These are phyloP conservation scores for Niveomyces coronatus DNA, from an alignment of 2,329 filamentous ascomycete species.

Conservation along the genomic window DNA sequence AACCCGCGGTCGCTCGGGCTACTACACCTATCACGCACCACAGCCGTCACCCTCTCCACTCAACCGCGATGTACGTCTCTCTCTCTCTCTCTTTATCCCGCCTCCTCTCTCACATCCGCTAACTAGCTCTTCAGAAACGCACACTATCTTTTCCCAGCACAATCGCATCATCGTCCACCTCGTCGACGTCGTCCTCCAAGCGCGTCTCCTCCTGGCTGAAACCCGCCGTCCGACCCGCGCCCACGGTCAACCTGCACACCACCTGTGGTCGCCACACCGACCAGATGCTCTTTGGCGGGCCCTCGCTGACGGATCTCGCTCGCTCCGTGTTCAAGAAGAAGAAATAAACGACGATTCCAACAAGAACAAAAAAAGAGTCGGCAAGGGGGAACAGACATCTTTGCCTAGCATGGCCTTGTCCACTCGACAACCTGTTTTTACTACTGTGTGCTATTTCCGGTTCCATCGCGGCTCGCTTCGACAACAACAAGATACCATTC, in stretches of 20 bases:
- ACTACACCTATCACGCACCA: conserved; percentile 9
- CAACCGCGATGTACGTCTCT: conserved; percentile 3
- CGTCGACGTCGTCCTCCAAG: conserved; percentile 16
- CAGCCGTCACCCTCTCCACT: too few relatives aligned
- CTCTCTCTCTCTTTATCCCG: background rate
- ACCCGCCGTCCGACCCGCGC: conserved; percentile 22
- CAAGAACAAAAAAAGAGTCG: too few relatives aligned
- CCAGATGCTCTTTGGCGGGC: conserved; percentile 41
- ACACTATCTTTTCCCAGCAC: conserved; percentile 14
- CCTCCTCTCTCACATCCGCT: background rate
- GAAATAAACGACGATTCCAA: background rate
- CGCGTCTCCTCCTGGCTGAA: conserved; percentile 21
- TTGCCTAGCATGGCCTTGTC: too few relatives aligned
- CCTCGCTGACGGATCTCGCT: conserved; percentile 33
- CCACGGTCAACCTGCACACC: conserved; percentile 40
- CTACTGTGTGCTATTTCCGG: too few relatives aligned
- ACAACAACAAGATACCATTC: too few relatives aligned
- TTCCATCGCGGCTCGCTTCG: too few relatives aligned
- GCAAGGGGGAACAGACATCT: too few relatives aligned
- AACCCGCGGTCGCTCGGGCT: conserved; percentile 8
- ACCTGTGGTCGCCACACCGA: conserved; percentile 45
- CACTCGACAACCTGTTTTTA: too few relatives aligned
- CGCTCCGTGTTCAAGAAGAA: conserved; percentile 29
- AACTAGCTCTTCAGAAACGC: conserved; percentile 3
- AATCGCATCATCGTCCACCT: conserved; percentile 19